Evolutionary conservation across 164 flowering plant genomes (phyloP).

Genomic region (Stephania cephalantha): DNA sequence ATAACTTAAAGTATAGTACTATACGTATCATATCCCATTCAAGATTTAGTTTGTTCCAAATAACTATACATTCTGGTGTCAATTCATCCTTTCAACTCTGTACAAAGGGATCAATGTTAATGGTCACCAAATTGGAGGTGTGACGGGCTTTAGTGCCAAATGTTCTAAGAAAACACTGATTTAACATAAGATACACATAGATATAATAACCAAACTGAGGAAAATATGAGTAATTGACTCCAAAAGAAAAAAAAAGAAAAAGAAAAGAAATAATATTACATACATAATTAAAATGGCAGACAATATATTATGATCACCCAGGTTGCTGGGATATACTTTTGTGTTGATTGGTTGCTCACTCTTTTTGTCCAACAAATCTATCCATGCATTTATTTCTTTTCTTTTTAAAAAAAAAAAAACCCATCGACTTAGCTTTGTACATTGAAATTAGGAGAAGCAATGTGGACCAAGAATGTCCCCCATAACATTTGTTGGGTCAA

Average conservation of each 20-base stretch:
- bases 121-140: not conserved
- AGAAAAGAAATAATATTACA: no score
- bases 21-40: not conserved
- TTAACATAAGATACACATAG: not conserved
- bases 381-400: not conserved
- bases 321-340: not conserved
- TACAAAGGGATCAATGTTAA: not conserved
- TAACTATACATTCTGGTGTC: not conserved
- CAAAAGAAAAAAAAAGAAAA: no score
- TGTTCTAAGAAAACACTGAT: not conserved
- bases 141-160: not conserved
- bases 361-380: not conserved
- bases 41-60: not conserved
- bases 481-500: not conserved
- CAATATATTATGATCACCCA: not conserved
- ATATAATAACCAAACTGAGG: no score
- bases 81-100: not conserved
- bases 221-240: no score
- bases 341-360: not conserved
- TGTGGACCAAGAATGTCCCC: not conserved
- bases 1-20: not conserved
- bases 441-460: not conserved
- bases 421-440: not conserved
- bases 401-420: not conserved
- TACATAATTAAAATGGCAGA: not conserved